Evolutionary conservation across 805 yeast species (phyloP).

Genomic region (Priceomyces haplophilus): DNA sequence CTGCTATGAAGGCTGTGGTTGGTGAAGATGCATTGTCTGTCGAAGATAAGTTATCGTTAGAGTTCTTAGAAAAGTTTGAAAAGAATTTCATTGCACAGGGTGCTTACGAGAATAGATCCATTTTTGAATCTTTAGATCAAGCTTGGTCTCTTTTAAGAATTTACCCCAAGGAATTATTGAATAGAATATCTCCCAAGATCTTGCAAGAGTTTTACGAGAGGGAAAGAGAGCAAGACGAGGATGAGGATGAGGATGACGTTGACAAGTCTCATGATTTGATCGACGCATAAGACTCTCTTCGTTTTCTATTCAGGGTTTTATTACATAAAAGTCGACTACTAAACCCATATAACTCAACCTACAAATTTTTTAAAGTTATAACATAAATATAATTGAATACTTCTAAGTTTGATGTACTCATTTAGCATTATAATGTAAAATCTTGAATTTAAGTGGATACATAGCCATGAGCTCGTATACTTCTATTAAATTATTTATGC

Average conservation of each 20-base stretch:
- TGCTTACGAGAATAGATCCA: constrained; percentile 92
- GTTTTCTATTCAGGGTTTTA: background rate
- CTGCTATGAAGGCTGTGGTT: constrained; percentile 99
- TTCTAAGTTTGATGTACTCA: background rate
- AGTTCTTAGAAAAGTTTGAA: constrained; percentile 96
- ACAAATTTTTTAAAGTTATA: background rate
- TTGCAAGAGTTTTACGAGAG: constrained; percentile 93
- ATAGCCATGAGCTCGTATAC: background rate
- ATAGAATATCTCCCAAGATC: constrained; percentile 97
- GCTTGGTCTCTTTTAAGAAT: constrained; percentile 98
- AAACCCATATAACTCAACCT: background rate
- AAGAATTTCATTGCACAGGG: constrained; percentile 94
- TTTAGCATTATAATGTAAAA: no score
- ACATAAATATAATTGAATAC: background rate
- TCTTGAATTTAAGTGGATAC: no score
- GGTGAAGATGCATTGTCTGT: constrained; percentile 99
- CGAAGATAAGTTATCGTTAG: constrained; percentile 95
- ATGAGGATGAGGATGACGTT: constrained; percentile 43
- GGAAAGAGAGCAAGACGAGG: constrained; percentile 65
- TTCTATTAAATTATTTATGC: background rate
- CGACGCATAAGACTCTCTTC: constrained; percentile 30
- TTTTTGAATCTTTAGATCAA: constrained; percentile 92
- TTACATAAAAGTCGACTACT: background rate
- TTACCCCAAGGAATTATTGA: constrained; percentile 97
- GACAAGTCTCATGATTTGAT: constrained; percentile 42